Conservation (phyloP, 2,329 filamentous ascomycete species). For the Diplodia mutila region DNA sequence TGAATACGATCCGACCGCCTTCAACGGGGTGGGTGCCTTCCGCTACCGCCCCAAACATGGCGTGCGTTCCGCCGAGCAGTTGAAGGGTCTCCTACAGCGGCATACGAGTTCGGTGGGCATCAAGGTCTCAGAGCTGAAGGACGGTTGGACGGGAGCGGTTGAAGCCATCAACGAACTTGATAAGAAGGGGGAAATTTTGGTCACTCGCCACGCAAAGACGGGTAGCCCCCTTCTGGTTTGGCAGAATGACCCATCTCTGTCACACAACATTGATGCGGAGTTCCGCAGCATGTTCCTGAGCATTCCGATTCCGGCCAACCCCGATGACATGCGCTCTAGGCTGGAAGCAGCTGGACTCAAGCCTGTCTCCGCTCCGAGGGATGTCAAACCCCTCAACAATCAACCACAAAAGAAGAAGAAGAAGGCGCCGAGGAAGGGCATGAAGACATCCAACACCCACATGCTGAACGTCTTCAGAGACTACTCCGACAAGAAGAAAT, state of each 20-base stretch:
- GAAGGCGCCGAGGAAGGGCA: slow-evolving; percentile 73
- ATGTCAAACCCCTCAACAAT: slow-evolving; percentile 46
- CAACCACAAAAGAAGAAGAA: slow-evolving; percentile 64
- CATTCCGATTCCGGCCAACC: slow-evolving; percentile 70
- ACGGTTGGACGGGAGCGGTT: slow-evolving; percentile 89
- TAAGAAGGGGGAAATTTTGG: slow-evolving; percentile 75
- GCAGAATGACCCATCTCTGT: slow-evolving; percentile 80
- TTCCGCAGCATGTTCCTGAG: slow-evolving; percentile 84
- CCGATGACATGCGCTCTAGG: slow-evolving; percentile 76
- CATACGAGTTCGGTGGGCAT: slow-evolving; percentile 82
- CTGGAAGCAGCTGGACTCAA: slow-evolving; percentile 78
- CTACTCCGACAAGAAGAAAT: slow-evolving; percentile 57
- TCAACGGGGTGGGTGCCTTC: slow-evolving; percentile 76
- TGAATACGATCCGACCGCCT: slow-evolving; percentile 58
- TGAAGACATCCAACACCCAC: slow-evolving; percentile 85
- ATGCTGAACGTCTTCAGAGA: slow-evolving; percentile 83
- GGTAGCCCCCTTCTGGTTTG: slow-evolving; percentile 83
- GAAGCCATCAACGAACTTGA: slow-evolving; percentile 79
- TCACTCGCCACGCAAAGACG: slow-evolving; percentile 91
- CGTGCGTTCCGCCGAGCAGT: slow-evolving; percentile 75
- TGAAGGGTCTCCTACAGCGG: slow-evolving; percentile 79
- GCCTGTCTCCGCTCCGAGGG: slow-evolving; percentile 80
- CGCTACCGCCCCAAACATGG: slow-evolving; percentile 82
- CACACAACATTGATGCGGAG: slow-evolving; percentile 76
- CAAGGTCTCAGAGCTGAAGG: slow-evolving; percentile 86